Evolutionary conservation across 768 basidiomycete species (phyloP).

Genomic region (Mycena amicta): DNA sequence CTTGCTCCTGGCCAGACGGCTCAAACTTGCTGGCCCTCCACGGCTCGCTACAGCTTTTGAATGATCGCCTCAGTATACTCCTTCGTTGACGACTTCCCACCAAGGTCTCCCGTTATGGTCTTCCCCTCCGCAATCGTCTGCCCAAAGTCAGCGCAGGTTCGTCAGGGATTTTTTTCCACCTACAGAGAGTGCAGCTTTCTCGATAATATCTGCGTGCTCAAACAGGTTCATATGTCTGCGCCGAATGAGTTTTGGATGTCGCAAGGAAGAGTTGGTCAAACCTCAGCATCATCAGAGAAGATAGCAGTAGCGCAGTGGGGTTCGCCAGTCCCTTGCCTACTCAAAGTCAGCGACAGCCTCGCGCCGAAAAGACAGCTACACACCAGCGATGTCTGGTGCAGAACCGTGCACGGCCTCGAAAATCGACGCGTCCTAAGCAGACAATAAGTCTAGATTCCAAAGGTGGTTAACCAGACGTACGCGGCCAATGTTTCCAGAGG

Average conservation of each 20-base stretch:
- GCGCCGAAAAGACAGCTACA: too few species aligned
- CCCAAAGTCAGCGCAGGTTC: constrained; percentile 3
- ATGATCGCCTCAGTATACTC: constrained; percentile 92
- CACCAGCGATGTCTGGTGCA: constrained; percentile 98
- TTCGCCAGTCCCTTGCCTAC: constrained; percentile 95
- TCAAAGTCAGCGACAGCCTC: too few species aligned
- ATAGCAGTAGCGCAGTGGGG: constrained; percentile 96
- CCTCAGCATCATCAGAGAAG: constrained; percentile 98
- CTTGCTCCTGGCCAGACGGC: too few species aligned
- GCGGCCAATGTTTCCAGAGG: constrained; percentile 96
- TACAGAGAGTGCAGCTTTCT: constrained; percentile 87
- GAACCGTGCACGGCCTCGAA: constrained; percentile 99
- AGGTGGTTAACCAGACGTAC: constrained; percentile 44
- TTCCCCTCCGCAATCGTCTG: constrained; percentile 33
- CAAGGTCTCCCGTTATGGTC: constrained; percentile 98
- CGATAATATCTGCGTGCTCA: constrained; percentile 84
- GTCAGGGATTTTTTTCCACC: too few species aligned
- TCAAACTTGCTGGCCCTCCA: too few species aligned
- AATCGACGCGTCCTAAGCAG: constrained; percentile 87
- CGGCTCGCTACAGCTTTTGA: constrained; percentile 49
- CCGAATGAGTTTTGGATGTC: constrained; percentile 17
- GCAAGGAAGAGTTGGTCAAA: constrained; percentile 37
- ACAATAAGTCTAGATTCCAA: constrained; percentile 20
- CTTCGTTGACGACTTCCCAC: constrained; percentile 87
- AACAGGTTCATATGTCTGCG: constrained; percentile 89